Evolutionary conservation across 1,284 basidiomycete species (phyloP).

Genomic region (Microbotryum scabiosae): DNA sequence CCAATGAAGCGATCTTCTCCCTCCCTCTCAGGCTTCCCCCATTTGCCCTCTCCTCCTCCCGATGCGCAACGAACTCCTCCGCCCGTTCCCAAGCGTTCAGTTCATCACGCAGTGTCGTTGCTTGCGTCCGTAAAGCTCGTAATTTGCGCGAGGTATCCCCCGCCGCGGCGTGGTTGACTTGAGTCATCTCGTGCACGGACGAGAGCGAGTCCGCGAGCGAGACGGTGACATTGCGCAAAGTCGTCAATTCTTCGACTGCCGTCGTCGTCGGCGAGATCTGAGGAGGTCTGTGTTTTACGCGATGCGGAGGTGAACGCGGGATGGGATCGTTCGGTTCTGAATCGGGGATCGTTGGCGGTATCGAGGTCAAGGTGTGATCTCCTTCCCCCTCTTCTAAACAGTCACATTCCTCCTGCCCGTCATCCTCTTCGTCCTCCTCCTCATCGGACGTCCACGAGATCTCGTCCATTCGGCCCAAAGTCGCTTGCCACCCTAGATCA

Average conservation of each 20-base stretch:
- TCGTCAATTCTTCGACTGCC: neutral
- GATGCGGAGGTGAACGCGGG: neutral
- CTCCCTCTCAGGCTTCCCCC: neutral
- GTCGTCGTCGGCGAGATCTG: neutral
- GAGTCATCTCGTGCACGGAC: slow-evolving; percentile 15
- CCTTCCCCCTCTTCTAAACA: neutral
- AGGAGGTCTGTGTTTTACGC: neutral
- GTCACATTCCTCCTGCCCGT: neutral
- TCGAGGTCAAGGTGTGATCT: neutral
- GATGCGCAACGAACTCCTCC: slow-evolving; percentile 10
- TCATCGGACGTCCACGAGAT: neutral
- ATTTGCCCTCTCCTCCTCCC: neutral
- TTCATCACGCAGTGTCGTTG: slow-evolving; percentile 10
- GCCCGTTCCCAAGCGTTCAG: neutral
- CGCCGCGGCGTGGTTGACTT: slow-evolving; percentile 15
- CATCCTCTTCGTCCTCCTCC: neutral
- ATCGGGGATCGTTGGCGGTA: neutral
- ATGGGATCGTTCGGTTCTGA: neutral
- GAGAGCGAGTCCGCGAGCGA: slow-evolving; percentile 18
- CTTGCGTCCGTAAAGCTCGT: slow-evolving; percentile 18
- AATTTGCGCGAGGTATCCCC: slow-evolving; percentile 21
- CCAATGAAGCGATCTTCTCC: neutral
- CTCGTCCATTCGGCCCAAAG: slow-evolving; percentile 6
- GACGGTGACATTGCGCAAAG: slow-evolving; percentile 13
- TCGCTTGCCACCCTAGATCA: slow-evolving; percentile 5